phyloP scores from a whole-genome alignment of 495 filamentous ascomycete species.

The Aspergillus saccharolyticus region DNA sequence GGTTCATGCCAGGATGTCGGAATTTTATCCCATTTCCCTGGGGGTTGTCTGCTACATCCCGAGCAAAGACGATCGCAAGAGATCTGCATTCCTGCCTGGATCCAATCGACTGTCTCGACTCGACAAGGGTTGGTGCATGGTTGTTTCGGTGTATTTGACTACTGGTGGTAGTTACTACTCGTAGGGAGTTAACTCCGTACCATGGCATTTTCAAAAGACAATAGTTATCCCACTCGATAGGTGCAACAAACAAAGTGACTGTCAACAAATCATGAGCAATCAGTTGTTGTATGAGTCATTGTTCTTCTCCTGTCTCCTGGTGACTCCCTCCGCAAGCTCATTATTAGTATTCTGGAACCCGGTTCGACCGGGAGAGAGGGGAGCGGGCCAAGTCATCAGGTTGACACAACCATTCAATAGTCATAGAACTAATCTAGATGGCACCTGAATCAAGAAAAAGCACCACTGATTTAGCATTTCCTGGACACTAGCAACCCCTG shows the following conservation, averaged over 20 bases:
- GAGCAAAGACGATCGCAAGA: slow-evolving; percentile 11
- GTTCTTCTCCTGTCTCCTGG: not conserved
- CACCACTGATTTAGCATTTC: not conserved
- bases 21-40: not conserved
- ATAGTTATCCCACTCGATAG: too few species aligned
- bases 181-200: too few species aligned
- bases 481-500: not conserved
- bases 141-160: too few species aligned
- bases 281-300: slow-evolving; percentile 16
- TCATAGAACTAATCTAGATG: not conserved
- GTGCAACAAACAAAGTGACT: not conserved
- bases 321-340: slow-evolving; percentile 8
- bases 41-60: slow-evolving; percentile 5
- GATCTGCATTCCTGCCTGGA: slow-evolving; percentile 21
- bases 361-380: not conserved
- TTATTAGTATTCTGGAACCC: slow-evolving; percentile 2
- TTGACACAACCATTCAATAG: not conserved
- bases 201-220: too few species aligned
- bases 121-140: too few species aligned
- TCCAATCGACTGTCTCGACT: not conserved
- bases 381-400: slow-evolving; percentile 6
- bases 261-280: not conserved
- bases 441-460: not conserved
- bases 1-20: slow-evolving; percentile 1
- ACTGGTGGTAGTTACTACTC: too few species aligned